phyloP scores from a whole-genome alignment of 2,329 filamentous ascomycete genomes.

The Zelopaecilomyces penicillatus region DNA sequence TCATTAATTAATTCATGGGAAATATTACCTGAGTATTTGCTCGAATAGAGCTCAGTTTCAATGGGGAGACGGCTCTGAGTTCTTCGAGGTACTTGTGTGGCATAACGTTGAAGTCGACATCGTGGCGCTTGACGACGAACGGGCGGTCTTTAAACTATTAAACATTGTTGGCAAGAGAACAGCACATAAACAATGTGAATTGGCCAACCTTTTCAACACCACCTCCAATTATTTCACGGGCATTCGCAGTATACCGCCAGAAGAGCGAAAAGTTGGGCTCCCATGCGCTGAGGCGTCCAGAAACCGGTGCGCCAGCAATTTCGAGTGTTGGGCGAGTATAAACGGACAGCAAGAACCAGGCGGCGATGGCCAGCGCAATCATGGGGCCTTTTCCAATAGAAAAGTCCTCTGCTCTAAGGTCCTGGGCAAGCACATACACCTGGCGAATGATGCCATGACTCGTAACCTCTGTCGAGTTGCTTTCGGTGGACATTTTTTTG shows the following conservation, averaged over 20 bases:
- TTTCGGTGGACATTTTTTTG: no score
- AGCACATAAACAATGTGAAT: background rate
- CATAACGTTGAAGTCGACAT: conserved; percentile 3
- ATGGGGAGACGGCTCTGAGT: background rate
- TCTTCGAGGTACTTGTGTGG: conserved; percentile 6
- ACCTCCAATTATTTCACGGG: background rate
- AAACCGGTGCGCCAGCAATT: background rate
- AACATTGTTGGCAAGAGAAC: background rate
- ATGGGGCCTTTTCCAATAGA: no score
- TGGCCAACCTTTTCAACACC: background rate
- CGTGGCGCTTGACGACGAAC: conserved; percentile 1
- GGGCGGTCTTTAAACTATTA: conserved; percentile 5
- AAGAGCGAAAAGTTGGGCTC: background rate
- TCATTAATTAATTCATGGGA: background rate
- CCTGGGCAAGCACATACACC: no score
- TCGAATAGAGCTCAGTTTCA: conserved; percentile 1
- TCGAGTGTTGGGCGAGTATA: no score
- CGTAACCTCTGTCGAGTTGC: no score
- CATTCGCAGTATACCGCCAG: background rate
- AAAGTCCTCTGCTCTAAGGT: no score
- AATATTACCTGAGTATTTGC: background rate
- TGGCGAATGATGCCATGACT: no score
- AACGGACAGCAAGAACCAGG: no score
- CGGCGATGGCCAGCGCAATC: no score
- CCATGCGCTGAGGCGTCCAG: background rate